A percentile compares a stretch with the other conserved stretches of the same genome.
Evolutionary conservation across 305 asterid species (phyloP).

Genomic region (Fraxinus nigra): DNA sequence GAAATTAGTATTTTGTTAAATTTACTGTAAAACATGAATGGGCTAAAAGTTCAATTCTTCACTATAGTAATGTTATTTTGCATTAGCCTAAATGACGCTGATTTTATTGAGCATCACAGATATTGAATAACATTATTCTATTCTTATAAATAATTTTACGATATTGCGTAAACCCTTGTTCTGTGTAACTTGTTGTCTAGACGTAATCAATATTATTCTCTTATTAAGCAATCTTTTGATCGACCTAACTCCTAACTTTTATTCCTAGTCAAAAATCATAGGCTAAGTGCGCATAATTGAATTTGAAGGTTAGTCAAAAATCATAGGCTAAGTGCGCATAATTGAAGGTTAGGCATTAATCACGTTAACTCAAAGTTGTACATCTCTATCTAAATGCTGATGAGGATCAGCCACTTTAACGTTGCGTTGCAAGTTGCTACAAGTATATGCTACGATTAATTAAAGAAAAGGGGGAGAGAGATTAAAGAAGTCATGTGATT

Average conservation of each 20-base stretch:
- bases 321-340: neutral
- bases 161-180: neutral
- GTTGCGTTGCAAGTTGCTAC: neutral
- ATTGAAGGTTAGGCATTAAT: neutral
- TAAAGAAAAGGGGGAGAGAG: neutral
- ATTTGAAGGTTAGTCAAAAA: no score
- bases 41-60: neutral
- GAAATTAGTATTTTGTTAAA: no score
- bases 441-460: neutral
- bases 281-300: neutral
- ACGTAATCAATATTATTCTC: neutral
- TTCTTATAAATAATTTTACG: neutral
- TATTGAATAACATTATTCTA: no score
- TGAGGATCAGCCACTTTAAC: neutral
- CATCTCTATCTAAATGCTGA: neutral
- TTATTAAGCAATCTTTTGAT: neutral
- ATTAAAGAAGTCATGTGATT: slow-evolving; percentile 2
- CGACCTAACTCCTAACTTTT: neutral
- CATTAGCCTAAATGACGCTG: neutral
- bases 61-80: no score
- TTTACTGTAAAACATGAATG: no score
- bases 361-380: neutral
- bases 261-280: neutral
- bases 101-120: no score
- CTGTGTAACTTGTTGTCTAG: neutral